Conservation (phyloP, 1,139 yeast genomes). For the Pichia sp. region DNA sequence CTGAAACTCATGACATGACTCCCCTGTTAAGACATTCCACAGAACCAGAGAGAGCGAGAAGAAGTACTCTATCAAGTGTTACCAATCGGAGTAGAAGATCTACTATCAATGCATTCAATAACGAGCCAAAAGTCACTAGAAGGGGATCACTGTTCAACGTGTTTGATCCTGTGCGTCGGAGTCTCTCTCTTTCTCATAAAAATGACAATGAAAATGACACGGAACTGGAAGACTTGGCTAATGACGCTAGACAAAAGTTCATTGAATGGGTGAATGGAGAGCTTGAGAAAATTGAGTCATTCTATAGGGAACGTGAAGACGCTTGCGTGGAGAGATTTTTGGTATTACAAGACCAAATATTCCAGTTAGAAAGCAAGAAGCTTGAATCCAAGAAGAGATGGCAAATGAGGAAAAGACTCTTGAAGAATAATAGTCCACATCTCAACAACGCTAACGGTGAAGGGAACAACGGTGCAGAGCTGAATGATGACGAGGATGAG, state of each 20-base stretch:
- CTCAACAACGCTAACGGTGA: not conserved
- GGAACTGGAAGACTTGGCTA: slow-evolving; percentile 22
- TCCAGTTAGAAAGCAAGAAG: slow-evolving; percentile 53
- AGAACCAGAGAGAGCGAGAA: too few species aligned
- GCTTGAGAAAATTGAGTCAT: slow-evolving; percentile 50
- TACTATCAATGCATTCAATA: too few species aligned
- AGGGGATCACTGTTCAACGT: too few species aligned
- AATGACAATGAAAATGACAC: slow-evolving; percentile 2
- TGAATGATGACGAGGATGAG: not conserved
- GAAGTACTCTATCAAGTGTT: too few species aligned
- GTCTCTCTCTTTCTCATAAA: slow-evolving; percentile 3
- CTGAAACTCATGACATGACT: too few species aligned
- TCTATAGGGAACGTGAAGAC: slow-evolving; percentile 53
- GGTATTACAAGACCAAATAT: slow-evolving; percentile 60
- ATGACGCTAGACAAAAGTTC: slow-evolving; percentile 39
- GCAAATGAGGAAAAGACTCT: not conserved
- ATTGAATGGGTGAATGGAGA: slow-evolving; percentile 55
- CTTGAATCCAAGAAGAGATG: slow-evolving; percentile 17
- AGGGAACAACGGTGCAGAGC: not conserved
- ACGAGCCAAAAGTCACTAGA: too few species aligned
- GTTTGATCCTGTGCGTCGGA: slow-evolving; percentile 14
- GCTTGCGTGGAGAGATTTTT: slow-evolving; percentile 55
- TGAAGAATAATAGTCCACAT: not conserved
- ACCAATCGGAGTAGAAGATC: too few species aligned
- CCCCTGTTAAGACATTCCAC: too few species aligned